Percentiles rank a stretch among this genome's conserved stretches.
Conservation (phyloP, 2,329 filamentous ascomycete species). For the Aspergillus amoenus region DNA sequence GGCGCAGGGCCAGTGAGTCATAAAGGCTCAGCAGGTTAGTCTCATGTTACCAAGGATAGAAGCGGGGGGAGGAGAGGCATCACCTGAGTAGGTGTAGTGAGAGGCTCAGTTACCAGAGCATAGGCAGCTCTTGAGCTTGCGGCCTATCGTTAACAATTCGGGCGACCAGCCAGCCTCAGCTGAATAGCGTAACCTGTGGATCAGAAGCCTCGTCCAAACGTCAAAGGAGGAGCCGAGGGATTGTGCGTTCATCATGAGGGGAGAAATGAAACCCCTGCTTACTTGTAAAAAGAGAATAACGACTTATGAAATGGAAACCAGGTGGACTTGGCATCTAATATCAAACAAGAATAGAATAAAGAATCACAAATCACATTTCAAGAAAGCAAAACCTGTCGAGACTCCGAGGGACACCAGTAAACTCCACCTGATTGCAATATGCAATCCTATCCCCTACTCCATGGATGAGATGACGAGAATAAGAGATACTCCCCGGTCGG, state of each 20-base stretch:
- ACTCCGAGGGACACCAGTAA: slow-evolving; percentile 5
- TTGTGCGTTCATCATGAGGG: neutral
- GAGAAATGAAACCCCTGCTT: neutral
- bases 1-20: neutral
- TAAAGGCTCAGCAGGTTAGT: neutral
- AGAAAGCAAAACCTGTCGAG: neutral
- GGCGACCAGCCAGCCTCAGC: neutral
- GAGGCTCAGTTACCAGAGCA: no score
- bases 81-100: neutral
- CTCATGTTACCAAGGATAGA: neutral
- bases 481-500: slow-evolving; percentile 4
- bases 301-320: neutral
- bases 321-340: neutral
- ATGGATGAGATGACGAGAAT: neutral
- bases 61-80: slow-evolving; percentile 3
- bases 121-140: no score
- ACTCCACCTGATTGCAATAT: slow-evolving; percentile 4
- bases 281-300: neutral
- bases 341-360: neutral
- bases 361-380: neutral
- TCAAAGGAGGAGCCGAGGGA: neutral
- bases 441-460: slow-evolving; percentile 7
- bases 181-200: neutral
- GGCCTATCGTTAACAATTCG: neutral
- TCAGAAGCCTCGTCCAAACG: neutral